Evolutionary conservation across 495 filamentous ascomycete genomes (phyloP), one percentile per base, ranked within the genome.

Genomic region (Penicillium malachiteum): DNA sequence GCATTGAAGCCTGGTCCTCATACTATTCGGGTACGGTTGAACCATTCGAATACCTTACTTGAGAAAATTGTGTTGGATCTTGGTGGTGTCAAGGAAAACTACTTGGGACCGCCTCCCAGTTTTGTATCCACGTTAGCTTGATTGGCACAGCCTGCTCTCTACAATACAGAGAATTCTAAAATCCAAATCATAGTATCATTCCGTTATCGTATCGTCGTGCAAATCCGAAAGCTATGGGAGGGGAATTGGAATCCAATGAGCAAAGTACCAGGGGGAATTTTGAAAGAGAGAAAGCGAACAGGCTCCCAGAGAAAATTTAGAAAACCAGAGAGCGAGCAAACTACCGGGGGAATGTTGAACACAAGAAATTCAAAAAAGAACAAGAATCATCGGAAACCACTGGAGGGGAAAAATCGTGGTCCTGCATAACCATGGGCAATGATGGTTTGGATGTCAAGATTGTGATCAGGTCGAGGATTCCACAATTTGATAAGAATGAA

Each of bases 371-470:
- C 34, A 31, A 4, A 50, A n/a, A 43, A 4, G 30, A 16, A 32
- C 35, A 49, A 46, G 26, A 16, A 49, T 61, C 43, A 71, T n/a
- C 39, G 68, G 54, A 55, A 68, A 50, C 42, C 60, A 6, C 53
- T 50, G 18, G 54, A 56, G 0, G 89, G 89, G 67, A 92, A 91
- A 68, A 83, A 94, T 52, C 91, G 80, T 31, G 89, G 87, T 33
- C 92, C 91, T 0, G 89, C 88, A 72, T 85, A 96, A 0, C 92
- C 92, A 62, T 88, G 84, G 2, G 82, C 85, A 57, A 89, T 78
- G 30, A 96, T 82, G 34, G 84, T 89, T 70, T 96, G 85, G 38
- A 96, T 90, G 68, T 96, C 87, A 54, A 96, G 92, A 60, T 94
- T 95, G 45, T 78, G 78, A 40, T 71, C 76, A 32, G 59, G 68